Base-by-base conservation (phyloP, 352 stramenopile species). In the Peronospora destructor region DNA sequence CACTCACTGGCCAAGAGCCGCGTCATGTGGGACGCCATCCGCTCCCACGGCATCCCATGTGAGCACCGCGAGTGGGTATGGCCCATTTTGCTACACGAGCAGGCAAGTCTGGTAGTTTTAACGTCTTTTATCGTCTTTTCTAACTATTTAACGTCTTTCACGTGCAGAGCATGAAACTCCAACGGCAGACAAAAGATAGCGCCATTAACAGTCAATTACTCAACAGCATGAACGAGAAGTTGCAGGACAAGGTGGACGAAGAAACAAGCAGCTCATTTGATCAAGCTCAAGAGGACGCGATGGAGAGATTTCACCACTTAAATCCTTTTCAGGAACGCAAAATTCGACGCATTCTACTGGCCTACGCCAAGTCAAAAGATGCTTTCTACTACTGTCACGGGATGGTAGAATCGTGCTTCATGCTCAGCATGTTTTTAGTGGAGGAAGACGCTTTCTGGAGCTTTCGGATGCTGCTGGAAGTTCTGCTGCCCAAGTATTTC, bases 301-400 rank as follows among this genome's bases (percentile, higher is more conserved):
- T 90, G 71, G 76, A 90, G 62, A 66, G 72, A 25, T 90, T 90
- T 42, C 69, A 73, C 35, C 79, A 90, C 47, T 46, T 90, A 30
- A 87, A 87, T 39, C 79, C 74, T 30, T 87, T 90, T 61, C 76
- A 90, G 56, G 79, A 90, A 46, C 74, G 75, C 70, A 90, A 90
- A 60, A 87, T 87, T 59, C 75, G 85, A 52, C 74, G 76, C 46
- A 87, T 90, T 42, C 32, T 90, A 36, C 48, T 87, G 23, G 79
- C 79, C 5, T 90, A 85, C 56, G 67, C 75, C 57, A 87, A 87
- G 63, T 83, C 74, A 38, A 82, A 84, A 39, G 63, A 84, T 42
- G 80, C 83, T 21, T 85, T 78, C 48, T 87, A 85, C 50, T 90
- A 90, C 49, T 85, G 73, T 48, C 78, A 90, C 45, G 78, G 79